These are phyloP conservation scores for Rhodosporidiobolus sp. DNA, from an alignment of 768 basidiomycete species.

Conservation along the genomic window DNA sequence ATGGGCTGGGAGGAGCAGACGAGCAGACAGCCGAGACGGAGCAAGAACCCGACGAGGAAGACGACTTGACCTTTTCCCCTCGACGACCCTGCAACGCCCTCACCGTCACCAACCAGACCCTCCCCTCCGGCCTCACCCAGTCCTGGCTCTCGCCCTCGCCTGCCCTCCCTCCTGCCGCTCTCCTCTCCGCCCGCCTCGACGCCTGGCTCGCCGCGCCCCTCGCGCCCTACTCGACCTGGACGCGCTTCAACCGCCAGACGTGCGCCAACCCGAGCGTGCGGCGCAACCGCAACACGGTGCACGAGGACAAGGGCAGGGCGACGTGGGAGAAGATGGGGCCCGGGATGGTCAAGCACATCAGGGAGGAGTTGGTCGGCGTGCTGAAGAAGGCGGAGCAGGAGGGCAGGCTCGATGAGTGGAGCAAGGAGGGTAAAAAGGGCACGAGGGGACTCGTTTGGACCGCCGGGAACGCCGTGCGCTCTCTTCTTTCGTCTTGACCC, in stretches of 20 bases:
- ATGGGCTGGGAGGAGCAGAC: too few relatives aligned
- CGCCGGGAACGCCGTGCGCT: slow-evolving; percentile 53
- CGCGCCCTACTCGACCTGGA: slow-evolving; percentile 48
- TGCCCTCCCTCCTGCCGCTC: slow-evolving; percentile 47
- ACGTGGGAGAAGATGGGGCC: not conserved
- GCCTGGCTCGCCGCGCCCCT: slow-evolving; percentile 50
- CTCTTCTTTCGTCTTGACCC: slow-evolving; percentile 19
- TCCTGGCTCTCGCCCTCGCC: slow-evolving; percentile 35
- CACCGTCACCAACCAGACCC: not conserved
- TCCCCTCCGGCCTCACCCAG: not conserved
- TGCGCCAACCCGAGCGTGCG: slow-evolving; percentile 25
- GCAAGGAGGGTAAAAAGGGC: slow-evolving; percentile 10
- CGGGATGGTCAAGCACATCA: not conserved
- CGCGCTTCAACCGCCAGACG: slow-evolving; percentile 48
- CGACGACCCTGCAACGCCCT: not conserved
- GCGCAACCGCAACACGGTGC: slow-evolving; percentile 3
- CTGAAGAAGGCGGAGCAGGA: slow-evolving; percentile 5
- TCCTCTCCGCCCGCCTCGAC: slow-evolving; percentile 47
- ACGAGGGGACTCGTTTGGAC: slow-evolving; percentile 52
- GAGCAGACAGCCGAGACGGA: too few relatives aligned
- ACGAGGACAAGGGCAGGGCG: not conserved
- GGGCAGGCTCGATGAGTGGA: slow-evolving; percentile 28
- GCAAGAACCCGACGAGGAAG: too few relatives aligned
- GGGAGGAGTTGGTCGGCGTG: slow-evolving; percentile 1
- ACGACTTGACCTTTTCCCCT: not conserved